These are phyloP conservation scores for Neckera pumila DNA, from an alignment of 225 moss, liverwort and hornwort genomes.

Conservation along the genomic window DNA sequence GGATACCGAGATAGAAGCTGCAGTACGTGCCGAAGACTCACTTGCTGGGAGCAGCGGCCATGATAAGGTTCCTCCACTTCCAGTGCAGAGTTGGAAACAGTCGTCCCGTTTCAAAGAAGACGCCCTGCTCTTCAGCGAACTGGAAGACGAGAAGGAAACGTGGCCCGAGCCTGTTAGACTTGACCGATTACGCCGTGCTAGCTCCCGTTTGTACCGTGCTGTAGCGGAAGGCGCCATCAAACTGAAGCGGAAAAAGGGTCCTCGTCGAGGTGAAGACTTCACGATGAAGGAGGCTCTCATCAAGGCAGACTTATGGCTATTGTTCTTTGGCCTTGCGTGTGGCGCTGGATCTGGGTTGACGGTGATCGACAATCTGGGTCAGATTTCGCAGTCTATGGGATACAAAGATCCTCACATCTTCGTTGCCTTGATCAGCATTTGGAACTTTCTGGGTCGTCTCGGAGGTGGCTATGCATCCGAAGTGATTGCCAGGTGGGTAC, in stretches of 20 bases:
- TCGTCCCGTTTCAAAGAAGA: constrained; percentile 32
- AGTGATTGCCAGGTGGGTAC: constrained; percentile 52
- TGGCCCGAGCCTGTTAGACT: constrained; percentile 38
- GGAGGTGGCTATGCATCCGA: constrained; percentile 88
- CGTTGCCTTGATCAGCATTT: constrained; percentile 83
- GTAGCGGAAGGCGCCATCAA: constrained; percentile 70
- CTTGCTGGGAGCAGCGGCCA: constrained; percentile 13
- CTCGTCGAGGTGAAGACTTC: constrained; percentile 84
- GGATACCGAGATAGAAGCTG: constrained; percentile 18
- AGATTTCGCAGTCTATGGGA: constrained; percentile 73
- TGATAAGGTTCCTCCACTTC: not conserved
- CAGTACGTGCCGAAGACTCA: constrained; percentile 1
- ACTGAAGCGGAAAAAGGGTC: constrained; percentile 67
- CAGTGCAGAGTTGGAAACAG: not conserved
- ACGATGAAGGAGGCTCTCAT: constrained; percentile 65
- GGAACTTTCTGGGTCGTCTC: constrained; percentile 89
- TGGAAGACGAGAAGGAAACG: constrained; percentile 65
- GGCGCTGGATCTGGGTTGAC: constrained; percentile 81
- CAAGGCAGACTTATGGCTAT: constrained; percentile 88
- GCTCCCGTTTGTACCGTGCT: constrained; percentile 45
- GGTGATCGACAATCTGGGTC: constrained; percentile 84
- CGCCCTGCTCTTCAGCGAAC: constrained; percentile 65
- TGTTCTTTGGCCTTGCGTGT: constrained; percentile 55
- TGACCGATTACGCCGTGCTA: constrained; percentile 26
- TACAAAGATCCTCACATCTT: constrained; percentile 79